Conservation (phyloP, 2,329 filamentous ascomycete genomes). For the Dactylellina parvicollis region DNA sequence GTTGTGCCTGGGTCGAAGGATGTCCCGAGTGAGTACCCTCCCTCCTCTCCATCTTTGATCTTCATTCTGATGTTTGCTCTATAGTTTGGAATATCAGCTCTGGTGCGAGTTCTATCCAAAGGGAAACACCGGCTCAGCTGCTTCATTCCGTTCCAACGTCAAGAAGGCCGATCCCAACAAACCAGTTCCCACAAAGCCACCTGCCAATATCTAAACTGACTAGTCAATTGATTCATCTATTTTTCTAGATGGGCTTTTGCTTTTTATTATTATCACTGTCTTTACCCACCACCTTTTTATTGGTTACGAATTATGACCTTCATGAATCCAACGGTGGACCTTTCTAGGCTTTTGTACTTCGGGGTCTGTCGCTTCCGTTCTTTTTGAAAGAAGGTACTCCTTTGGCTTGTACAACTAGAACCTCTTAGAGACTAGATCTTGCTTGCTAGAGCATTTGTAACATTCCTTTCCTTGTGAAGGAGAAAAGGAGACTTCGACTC, state of each 20-base stretch:
- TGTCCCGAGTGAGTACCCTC: conserved; percentile 21
- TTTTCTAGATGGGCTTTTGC: neutral
- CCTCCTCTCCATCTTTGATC: neutral
- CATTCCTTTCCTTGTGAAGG: neutral
- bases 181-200: neutral
- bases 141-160: conserved; percentile 22
- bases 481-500: neutral
- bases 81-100: conserved; percentile 15
- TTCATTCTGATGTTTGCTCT: neutral
- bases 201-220: neutral
- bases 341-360: neutral
- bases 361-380: too few species aligned
- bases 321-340: neutral
- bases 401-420: too few species aligned
- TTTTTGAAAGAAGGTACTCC: too few species aligned
- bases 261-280: neutral
- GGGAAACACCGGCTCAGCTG: conserved; percentile 18
- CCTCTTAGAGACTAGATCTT: too few species aligned
- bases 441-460: too few species aligned
- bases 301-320: neutral
- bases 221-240: neutral
- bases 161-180: conserved; percentile 3
- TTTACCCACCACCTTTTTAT: neutral
- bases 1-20: conserved; percentile 16
- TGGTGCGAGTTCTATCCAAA: conserved; percentile 30